Evolutionary conservation across 345 rosid species (phyloP).

Genomic region (Euphorbia peplus): DNA sequence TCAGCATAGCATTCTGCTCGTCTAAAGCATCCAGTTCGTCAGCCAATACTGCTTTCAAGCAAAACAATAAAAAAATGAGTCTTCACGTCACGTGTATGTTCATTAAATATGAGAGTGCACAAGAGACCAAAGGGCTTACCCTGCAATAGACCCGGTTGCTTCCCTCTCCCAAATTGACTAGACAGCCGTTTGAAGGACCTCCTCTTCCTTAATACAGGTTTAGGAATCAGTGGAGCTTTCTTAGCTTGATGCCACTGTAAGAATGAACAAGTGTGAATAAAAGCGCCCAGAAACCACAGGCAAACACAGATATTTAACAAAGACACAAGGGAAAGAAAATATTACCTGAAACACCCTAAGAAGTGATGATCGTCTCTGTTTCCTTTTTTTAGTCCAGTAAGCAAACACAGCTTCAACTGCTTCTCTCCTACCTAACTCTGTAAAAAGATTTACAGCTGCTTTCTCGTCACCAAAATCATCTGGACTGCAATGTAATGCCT

Average conservation of each 20-base stretch:
- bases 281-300: neutral
- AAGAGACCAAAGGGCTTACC: conserved; percentile 35
- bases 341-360: conserved; percentile 86
- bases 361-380: conserved; percentile 59
- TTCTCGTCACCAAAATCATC: conserved; percentile 54
- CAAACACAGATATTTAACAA: neutral
- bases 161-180: conserved; percentile 70
- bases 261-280: neutral
- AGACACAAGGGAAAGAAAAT: neutral
- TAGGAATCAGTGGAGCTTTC: conserved; percentile 55
- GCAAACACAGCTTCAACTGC: conserved; percentile 64
- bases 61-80: too few relatives aligned
- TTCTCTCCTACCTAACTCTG: conserved; percentile 51
- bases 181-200: conserved; percentile 75
- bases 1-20: conserved; percentile 38
- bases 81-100: too few relatives aligned
- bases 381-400: conserved; percentile 74
- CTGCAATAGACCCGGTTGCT: conserved; percentile 47
- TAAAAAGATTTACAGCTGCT: conserved; percentile 40
- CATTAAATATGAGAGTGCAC: too few relatives aligned
- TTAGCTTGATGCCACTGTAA: conserved; percentile 58
- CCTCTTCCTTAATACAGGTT: conserved; percentile 64
- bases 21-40: conserved; percentile 48
- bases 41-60: conserved; percentile 29
- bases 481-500: conserved; percentile 51